Evolutionary conservation across 495 filamentous ascomycete genomes (phyloP).

Genomic region (Neurospora discreta): DNA sequence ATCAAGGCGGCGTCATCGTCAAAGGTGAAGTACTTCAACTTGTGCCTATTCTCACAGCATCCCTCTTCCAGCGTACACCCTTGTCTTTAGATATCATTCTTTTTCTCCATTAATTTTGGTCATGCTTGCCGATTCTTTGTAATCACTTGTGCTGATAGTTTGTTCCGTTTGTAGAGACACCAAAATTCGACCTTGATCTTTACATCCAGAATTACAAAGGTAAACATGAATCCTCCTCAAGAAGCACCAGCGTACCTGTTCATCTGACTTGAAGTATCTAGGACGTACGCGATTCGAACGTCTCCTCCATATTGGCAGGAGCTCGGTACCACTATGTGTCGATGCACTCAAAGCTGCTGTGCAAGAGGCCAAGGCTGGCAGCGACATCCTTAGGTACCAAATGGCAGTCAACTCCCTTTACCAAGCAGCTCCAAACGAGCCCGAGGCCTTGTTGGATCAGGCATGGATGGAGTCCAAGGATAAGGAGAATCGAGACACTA

Average conservation of each 20-base stretch:
- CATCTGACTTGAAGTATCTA: constrained; percentile 13
- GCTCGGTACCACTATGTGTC: constrained; percentile 60
- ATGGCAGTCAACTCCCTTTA: constrained; percentile 53
- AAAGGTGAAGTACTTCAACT: constrained; percentile 24
- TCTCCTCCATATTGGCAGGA: constrained; percentile 67
- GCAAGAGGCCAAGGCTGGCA: constrained; percentile 63
- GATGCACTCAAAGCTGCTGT: constrained; percentile 77
- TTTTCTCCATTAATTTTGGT: background rate
- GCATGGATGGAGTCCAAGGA: constrained; percentile 57
- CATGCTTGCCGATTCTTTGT: constrained; percentile 1
- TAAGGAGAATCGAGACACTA: constrained; percentile 52
- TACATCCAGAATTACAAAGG: constrained; percentile 89
- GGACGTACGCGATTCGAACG: constrained; percentile 69
- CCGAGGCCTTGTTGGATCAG: constrained; percentile 52
- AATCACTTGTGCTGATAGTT: background rate
- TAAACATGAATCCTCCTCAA: constrained; percentile 25
- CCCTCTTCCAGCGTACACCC: background rate
- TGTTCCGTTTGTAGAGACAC: constrained; percentile 45
- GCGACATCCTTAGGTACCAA: constrained; percentile 61
- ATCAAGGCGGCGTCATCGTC: constrained; percentile 34
- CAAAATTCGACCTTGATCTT: constrained; percentile 86
- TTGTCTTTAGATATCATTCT: background rate
- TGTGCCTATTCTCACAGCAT: background rate
- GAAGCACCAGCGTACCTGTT: background rate
- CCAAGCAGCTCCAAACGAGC: constrained; percentile 53